Percentiles rank a stretch among this genome's conserved stretches.
phyloP scores from a whole-genome alignment of 2,329 filamentous ascomycete species.

The Lachnellula arida region DNA sequence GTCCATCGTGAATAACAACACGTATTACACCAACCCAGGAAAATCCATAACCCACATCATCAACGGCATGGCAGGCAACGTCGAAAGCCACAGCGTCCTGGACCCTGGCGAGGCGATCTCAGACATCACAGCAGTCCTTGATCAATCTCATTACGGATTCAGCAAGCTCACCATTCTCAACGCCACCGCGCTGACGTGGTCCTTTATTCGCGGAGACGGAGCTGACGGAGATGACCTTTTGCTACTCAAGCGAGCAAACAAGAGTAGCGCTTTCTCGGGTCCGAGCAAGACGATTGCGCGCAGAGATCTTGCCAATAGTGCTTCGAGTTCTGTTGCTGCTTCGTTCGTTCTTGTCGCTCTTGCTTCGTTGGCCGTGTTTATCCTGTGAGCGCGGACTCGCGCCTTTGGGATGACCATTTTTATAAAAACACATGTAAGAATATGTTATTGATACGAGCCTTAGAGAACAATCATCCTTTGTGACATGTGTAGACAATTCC shows the following conservation, averaged over 20 bases:
- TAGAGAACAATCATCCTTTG: no score
- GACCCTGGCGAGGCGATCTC: slow-evolving; percentile 30
- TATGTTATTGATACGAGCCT: no score
- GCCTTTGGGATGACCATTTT: no score
- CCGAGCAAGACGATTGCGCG: no score
- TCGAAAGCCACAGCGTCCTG: slow-evolving; percentile 44
- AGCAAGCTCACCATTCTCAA: slow-evolving; percentile 42
- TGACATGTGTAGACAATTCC: no score
- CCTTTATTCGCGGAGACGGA: slow-evolving; percentile 41
- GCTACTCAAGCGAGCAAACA: slow-evolving; percentile 28
- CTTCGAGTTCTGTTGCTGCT: no score
- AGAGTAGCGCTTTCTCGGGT: no score
- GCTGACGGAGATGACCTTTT: slow-evolving; percentile 37
- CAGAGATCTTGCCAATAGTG: no score
- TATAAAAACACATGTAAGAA: no score
- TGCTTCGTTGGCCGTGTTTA: no score
- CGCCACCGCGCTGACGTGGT: slow-evolving; percentile 38
- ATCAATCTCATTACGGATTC: slow-evolving; percentile 44
- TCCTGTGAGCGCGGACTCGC: no score
- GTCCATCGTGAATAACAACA: slow-evolving; percentile 46
- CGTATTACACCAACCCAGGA: slow-evolving; percentile 44
- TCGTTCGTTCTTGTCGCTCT: no score
- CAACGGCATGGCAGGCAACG: slow-evolving; percentile 51
- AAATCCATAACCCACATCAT: slow-evolving; percentile 45
- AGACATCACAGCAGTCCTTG: slow-evolving; percentile 42